Conservation (phyloP, 805 yeast genomes). For the Metschnikowia shivogae region DNA sequence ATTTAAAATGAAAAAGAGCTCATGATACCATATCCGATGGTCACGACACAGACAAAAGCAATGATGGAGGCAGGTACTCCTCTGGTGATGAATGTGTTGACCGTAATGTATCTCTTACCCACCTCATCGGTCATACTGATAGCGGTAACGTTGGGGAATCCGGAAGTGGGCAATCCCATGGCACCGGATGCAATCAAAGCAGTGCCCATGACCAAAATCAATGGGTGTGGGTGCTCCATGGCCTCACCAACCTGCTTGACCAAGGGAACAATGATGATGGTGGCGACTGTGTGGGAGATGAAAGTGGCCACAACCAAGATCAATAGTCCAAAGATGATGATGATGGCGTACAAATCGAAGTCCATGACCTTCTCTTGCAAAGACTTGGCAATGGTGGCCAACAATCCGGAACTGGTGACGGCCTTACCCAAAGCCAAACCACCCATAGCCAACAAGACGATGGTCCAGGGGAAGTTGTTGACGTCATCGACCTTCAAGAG, state of each 20-base stretch:
- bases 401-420: constrained; percentile 84
- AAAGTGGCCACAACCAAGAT: constrained; percentile 41
- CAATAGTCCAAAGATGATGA: constrained; percentile 56
- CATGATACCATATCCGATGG: constrained; percentile 42
- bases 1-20: constrained; percentile 10
- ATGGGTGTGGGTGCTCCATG: constrained; percentile 35
- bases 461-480: constrained; percentile 95
- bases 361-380: constrained; percentile 66
- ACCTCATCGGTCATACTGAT: constrained; percentile 41
- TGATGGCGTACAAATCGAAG: constrained; percentile 67
- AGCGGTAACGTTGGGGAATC: constrained; percentile 44
- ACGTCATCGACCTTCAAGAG: constrained; percentile 83
- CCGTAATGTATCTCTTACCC: constrained; percentile 38
- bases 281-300: constrained; percentile 44
- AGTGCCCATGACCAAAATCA: constrained; percentile 38
- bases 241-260: constrained; percentile 39
- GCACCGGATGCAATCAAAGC: constrained; percentile 42
- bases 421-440: constrained; percentile 95
- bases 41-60: constrained; percentile 31
- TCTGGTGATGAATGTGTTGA: constrained; percentile 38
- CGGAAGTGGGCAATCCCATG: constrained; percentile 44
- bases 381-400: constrained; percentile 67
- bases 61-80: constrained; percentile 41
- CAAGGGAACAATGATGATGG: constrained; percentile 40
- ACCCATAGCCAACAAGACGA: constrained; percentile 95